Conservation (phyloP, 441 rosid genomes). For the Kokia cookei region DNA sequence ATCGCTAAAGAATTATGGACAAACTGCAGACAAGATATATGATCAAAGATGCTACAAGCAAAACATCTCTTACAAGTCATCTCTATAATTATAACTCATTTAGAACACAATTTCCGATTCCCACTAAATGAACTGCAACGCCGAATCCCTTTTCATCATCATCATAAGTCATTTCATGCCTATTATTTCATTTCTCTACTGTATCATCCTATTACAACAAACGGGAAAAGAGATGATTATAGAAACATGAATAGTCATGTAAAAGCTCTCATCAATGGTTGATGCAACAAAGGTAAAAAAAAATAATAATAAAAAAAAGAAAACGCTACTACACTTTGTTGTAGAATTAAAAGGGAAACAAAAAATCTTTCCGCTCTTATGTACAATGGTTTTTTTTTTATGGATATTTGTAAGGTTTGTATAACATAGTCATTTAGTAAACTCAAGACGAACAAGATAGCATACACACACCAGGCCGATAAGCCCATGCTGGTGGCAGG, state of each 20-base stretch:
- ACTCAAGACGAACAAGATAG: constrained; percentile 90
- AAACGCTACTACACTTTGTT: neutral
- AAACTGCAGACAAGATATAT: no score
- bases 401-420: constrained; percentile 16
- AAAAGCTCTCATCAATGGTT: neutral
- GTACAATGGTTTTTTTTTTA: constrained; percentile 15
- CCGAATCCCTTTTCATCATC: no score
- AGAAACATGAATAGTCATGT: neutral
- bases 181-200: no score
- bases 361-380: constrained; percentile 8
- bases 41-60: no score
- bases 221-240: neutral
- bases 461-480: constrained; percentile 95
- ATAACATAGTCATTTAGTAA: neutral
- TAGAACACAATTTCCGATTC: no score
- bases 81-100: no score
- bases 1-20: no score
- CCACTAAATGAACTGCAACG: no score
- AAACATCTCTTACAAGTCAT: no score
- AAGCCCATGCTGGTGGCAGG: constrained; percentile 98
- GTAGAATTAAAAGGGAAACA: neutral
- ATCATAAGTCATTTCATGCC: no score
- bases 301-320: neutral
- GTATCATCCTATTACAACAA: neutral
- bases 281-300: neutral